Evolutionary conservation across 345 rosid genomes (phyloP), one percentile per base, ranked within the genome.

Genomic region (thale cress (Arabidopsis thaliana)): DNA sequence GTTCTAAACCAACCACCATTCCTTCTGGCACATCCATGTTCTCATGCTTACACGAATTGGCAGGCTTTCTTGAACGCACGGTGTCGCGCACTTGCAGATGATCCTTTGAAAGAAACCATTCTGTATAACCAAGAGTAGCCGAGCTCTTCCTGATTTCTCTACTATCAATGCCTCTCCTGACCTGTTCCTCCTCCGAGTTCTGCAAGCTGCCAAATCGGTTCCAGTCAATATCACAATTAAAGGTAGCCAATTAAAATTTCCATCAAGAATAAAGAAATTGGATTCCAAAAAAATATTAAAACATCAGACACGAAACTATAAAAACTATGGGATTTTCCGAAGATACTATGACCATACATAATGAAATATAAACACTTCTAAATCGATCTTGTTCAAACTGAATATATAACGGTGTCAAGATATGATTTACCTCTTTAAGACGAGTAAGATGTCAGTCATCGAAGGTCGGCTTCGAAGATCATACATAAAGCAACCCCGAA

Each of bases 11-110:
- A 72, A 95, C 99, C 22, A 92, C 88, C 12, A 49, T 79, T 69
- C 92, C 99, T 82, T 87, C 97, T 6, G 96, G 97, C 65, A 95
- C 84, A 75, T 87, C 87, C 97, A 91, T 91, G 74, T 75, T 87
- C 75, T 82, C 88, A 59, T 82, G 84, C 71, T 87, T 86, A 81
- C 73, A 75, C 1, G 89, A 84, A 69, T 87, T 81, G 8, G 71
- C 80, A 53, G 91, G 89, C 86, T 92, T 91, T 81, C 97, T 85
- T 8, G 99, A 95, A 50, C 93, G 96, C 57, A 95, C 97, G 1
- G 63, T 72, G 77, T 95, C 99, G 7, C 92, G 93, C 46, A 88
- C 87, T 71, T 73, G 86, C 62, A 90, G 85, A 53, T 69, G 78
- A 78, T 95, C 93, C 86, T 90, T 95, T 6, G 87, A 86, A 24